phyloP scores from a whole-genome alignment of 1,284 basidiomycete species.

The Puccinia horiana region DNA sequence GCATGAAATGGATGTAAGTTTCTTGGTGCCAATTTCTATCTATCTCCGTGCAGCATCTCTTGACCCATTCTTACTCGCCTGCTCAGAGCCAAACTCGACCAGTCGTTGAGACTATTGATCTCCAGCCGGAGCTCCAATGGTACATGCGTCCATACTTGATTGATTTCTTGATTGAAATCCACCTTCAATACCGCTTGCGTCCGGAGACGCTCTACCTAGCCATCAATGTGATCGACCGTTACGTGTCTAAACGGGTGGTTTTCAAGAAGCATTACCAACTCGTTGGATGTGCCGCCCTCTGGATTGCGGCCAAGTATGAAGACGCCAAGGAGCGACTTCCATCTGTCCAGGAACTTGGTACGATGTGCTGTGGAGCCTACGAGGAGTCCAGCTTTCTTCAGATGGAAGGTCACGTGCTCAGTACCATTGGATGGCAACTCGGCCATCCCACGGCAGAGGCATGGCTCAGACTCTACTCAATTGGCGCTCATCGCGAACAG shows the following conservation, averaged over 20 bases:
- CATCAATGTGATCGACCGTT: constrained; percentile 98
- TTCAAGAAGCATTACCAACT: constrained; percentile 99
- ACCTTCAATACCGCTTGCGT: constrained; percentile 91
- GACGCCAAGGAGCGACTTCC: constrained; percentile 98
- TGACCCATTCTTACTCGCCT: neutral
- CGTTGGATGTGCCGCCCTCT: constrained; percentile 94
- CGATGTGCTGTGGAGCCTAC: constrained; percentile 92
- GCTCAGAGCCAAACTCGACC: constrained; percentile 60
- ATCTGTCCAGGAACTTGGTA: constrained; percentile 85
- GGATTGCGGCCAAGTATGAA: constrained; percentile 99
- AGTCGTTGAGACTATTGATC: constrained; percentile 90
- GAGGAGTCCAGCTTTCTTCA: constrained; percentile 94
- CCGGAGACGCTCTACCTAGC: constrained; percentile 98
- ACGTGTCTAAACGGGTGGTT: constrained; percentile 95
- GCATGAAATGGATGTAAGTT: constrained; percentile 93
- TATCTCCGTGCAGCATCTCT: constrained; percentile 9
- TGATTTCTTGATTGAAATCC: constrained; percentile 97
- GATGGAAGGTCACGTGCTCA: constrained; percentile 92
- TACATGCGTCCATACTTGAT: constrained; percentile 97
- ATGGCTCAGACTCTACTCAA: constrained; percentile 74
- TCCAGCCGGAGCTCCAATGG: constrained; percentile 86
- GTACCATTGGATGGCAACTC: constrained; percentile 91
- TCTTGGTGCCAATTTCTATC: constrained; percentile 1
- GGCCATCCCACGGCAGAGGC: constrained; percentile 98
- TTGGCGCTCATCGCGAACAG: constrained; percentile 52